Conservation (phyloP, 495 filamentous ascomycete genomes). For the Monascus purpureus region DNA sequence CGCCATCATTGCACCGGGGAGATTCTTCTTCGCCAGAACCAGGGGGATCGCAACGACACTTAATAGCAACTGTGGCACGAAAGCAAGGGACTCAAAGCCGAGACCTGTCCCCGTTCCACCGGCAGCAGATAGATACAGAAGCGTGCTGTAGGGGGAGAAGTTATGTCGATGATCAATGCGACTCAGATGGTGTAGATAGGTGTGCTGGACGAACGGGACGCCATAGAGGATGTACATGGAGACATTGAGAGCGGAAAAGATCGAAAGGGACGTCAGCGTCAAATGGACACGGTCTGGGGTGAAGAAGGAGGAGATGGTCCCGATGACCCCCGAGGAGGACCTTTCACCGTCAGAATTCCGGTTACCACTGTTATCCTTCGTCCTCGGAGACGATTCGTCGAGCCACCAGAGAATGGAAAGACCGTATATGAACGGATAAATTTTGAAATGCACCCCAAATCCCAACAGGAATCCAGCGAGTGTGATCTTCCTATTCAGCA, state of each 20-base stretch:
- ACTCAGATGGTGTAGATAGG: slow-evolving; percentile 81
- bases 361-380: not conserved
- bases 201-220: slow-evolving; percentile 67
- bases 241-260: slow-evolving; percentile 57
- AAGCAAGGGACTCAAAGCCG: slow-evolving; percentile 66
- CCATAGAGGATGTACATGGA: slow-evolving; percentile 67
- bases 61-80: slow-evolving; percentile 73
- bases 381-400: slow-evolving; percentile 23
- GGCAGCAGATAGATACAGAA: slow-evolving; percentile 73
- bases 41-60: slow-evolving; percentile 66
- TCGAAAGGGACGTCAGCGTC: slow-evolving; percentile 46
- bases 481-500: slow-evolving; percentile 38
- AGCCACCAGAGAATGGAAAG: slow-evolving; percentile 79
- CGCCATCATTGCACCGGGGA: slow-evolving; percentile 85
- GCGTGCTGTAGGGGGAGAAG: slow-evolving; percentile 89
- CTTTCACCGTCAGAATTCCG: not conserved
- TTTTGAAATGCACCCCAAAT: slow-evolving; percentile 88
- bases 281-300: slow-evolving; percentile 49
- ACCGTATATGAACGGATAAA: slow-evolving; percentile 94
- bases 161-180: slow-evolving; percentile 96
- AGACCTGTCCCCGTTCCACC: slow-evolving; percentile 18
- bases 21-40: slow-evolving; percentile 64
- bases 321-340: not conserved
- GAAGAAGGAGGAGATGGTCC: slow-evolving; percentile 8
- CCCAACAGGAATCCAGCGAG: slow-evolving; percentile 70